Evolutionary conservation across 192 early-diverging fungal genomes (phyloP), one percentile per base, ranked within the genome.

Genomic region (Coemansia sp.): DNA sequence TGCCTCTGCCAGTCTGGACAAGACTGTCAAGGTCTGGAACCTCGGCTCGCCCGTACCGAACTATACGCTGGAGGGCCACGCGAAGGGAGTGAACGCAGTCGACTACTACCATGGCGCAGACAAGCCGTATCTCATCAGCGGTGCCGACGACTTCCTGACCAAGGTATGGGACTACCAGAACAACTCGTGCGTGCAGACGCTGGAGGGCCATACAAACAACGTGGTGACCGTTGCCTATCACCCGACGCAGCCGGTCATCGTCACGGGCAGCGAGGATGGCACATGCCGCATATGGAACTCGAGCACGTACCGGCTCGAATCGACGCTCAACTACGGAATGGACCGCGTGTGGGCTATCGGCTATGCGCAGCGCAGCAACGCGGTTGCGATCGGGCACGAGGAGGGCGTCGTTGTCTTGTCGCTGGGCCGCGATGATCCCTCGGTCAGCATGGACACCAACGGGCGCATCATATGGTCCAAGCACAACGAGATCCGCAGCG

Each of bases 151-250:
- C 80, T 88, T 92, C 82, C 86, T 87, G 30, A 86, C 92, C 65
- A 97, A 97, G 61, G 89, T 99, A 32, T 99, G 97, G 97, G 97
- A 99, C 73, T 98, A 98, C 74, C 96, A 98, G 71, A 99, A 98
- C 86, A 98, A 97, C 79, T 93, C 93, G 19, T 98, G 96, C 72
- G 95, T 99, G 14, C 94, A 96, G 77, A 99, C 96, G 7, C 85
- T 99, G 57, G 95, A 98, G 78, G 97, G 97, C 8, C 97, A 99
- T 75, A 84, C 90, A 8, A 89, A 97, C 52, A 97, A 99, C 66
- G 95, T 95, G 6, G 92, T 86, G 16, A 87, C 92, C 46, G 91
- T 92, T 9, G 82, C 84, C 9, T 99, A 89, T 83, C 97, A 99
- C 68, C 97, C 97, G 1, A 87, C 90, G n/a, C 82, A 98, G 46